Percentiles rank a stretch among this genome's conserved stretches.
Evolutionary conservation across 2,329 filamentous ascomycete genomes (phyloP).

Genomic region (Aureobasidium lini): DNA sequence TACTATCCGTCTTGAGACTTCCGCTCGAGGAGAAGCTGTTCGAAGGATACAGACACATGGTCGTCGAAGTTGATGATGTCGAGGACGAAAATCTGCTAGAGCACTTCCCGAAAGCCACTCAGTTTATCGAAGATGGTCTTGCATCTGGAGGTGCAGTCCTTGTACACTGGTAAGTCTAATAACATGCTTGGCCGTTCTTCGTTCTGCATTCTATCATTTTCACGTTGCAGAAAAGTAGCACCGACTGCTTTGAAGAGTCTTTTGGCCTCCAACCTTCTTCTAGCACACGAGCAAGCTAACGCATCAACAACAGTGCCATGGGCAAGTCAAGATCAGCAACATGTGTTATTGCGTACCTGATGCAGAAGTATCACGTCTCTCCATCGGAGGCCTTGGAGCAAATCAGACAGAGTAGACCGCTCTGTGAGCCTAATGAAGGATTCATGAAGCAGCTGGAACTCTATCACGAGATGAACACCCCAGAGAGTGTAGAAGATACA

Average conservation of each 20-base stretch:
- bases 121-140: conserved; percentile 75
- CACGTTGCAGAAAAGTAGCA: neutral
- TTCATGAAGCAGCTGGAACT: conserved; percentile 85
- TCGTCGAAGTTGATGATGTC: conserved; percentile 82
- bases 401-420: conserved; percentile 61
- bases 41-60: conserved; percentile 61
- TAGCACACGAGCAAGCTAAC: neutral
- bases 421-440: conserved; percentile 82
- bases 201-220: neutral
- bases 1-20: conserved; percentile 73
- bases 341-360: conserved; percentile 75
- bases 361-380: conserved; percentile 48
- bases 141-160: conserved; percentile 54
- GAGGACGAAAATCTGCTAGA: conserved; percentile 81
- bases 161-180: conserved; percentile 58
- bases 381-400: conserved; percentile 60
- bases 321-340: conserved; percentile 90
- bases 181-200: neutral
- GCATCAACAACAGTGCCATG: conserved; percentile 65
- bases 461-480: conserved; percentile 81
- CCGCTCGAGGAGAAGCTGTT: conserved; percentile 50
- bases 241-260: neutral
- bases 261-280: neutral
- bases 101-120: conserved; percentile 69
- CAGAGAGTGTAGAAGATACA: conserved; percentile 58